Conservation (phyloP, 2,329 filamentous ascomycete species). For the Sporothrix phasma region DNA sequence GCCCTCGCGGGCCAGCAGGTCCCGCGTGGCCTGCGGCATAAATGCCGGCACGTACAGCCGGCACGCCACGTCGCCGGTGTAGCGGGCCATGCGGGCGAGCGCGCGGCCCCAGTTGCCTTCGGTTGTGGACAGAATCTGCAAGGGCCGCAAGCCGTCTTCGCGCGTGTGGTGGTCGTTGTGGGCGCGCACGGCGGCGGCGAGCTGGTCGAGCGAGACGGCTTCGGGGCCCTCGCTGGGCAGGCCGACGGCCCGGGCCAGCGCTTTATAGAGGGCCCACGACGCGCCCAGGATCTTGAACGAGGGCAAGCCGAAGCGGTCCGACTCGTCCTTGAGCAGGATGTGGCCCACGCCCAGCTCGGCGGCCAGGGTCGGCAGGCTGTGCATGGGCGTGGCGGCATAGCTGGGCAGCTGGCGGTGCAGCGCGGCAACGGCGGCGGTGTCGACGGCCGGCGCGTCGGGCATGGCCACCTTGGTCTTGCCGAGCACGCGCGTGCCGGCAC, state of each 20-base stretch:
- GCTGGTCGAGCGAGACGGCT: slow-evolving; percentile 32
- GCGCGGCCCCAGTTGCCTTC: slow-evolving; percentile 73
- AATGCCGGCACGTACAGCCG: slow-evolving; percentile 51
- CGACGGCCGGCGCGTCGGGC: background rate
- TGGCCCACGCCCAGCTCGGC: slow-evolving; percentile 44
- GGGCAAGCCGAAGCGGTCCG: slow-evolving; percentile 55
- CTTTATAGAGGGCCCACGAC: slow-evolving; percentile 59
- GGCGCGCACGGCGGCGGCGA: slow-evolving; percentile 26
- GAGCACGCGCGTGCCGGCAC: no score
- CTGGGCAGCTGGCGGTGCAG: slow-evolving; percentile 51
- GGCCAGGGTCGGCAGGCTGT: slow-evolving; percentile 43
- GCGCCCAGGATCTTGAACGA: slow-evolving; percentile 76
- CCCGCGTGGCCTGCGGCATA: slow-evolving; percentile 44
- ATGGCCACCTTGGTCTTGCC: background rate
- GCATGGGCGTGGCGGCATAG: slow-evolving; percentile 46
- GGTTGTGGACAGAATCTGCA: slow-evolving; percentile 51
- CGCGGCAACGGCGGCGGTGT: background rate
- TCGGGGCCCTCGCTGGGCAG: slow-evolving; percentile 27
- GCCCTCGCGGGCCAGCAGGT: slow-evolving; percentile 51
- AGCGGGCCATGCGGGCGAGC: slow-evolving; percentile 54
- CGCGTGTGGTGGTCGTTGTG: slow-evolving; percentile 6
- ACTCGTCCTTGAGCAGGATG: slow-evolving; percentile 64
- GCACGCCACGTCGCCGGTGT: slow-evolving; percentile 24
- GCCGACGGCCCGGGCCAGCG: slow-evolving; percentile 37
- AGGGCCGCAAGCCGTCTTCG: slow-evolving; percentile 17